Percentiles rank a stretch among this genome's conserved stretches.
Evolutionary conservation across 140 eudicot genomes (phyloP).

Genomic region (Cichorium intybus): DNA sequence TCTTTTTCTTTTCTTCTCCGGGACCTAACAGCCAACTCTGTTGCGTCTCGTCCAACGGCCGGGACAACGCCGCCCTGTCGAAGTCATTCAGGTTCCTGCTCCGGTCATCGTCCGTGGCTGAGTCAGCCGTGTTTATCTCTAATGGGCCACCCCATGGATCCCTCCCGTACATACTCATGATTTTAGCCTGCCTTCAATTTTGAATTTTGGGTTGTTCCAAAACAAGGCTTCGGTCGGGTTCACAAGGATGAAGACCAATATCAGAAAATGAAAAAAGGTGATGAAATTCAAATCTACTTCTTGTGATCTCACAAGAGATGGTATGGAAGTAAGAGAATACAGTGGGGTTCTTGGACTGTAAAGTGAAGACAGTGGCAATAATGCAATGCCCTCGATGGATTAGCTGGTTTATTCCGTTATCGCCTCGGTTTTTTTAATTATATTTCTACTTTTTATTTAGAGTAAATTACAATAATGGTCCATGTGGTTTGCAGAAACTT

Average conservation of each 20-base stretch:
- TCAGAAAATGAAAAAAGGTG: background rate
- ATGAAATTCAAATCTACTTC: background rate
- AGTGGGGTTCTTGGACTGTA: background rate
- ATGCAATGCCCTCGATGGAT: constrained; percentile 9
- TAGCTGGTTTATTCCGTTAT: constrained; percentile 21
- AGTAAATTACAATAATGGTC: no score
- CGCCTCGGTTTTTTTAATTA: background rate
- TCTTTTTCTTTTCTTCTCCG: constrained; percentile 84
- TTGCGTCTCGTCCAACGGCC: constrained; percentile 82
- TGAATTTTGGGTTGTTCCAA: background rate
- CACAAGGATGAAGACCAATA: background rate
- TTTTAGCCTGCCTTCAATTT: background rate
- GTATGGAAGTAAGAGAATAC: background rate
- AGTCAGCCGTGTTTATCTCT: constrained; percentile 66
- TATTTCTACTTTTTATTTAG: background rate
- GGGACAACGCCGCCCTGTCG: constrained; percentile 74
- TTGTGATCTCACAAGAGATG: background rate
- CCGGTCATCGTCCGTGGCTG: constrained; percentile 78
- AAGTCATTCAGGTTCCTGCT: constrained; percentile 72
- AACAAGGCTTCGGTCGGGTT: constrained; percentile 8
- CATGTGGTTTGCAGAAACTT: no score
- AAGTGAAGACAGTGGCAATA: constrained; percentile 1
- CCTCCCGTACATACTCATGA: constrained; percentile 69
- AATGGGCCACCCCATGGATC: constrained; percentile 97
- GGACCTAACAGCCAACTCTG: constrained; percentile 98